Conservation (phyloP, 176 grass and related monocot genomes). For the Alloteropsis semialata region DNA sequence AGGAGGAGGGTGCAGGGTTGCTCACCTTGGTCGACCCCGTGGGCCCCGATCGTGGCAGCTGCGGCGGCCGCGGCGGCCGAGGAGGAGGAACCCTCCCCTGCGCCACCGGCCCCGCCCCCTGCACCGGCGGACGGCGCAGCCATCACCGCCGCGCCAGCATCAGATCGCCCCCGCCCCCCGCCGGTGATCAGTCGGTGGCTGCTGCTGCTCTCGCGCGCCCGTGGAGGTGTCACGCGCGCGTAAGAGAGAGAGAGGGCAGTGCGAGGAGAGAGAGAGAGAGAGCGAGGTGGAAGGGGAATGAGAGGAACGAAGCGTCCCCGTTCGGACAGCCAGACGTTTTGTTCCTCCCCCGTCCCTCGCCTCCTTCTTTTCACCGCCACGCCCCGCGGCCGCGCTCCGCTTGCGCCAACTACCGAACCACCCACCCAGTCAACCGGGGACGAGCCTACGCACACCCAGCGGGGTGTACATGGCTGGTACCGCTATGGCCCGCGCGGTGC, state of each 20-base stretch:
- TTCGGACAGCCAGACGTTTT: slow-evolving; percentile 78
- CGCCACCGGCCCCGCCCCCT: slow-evolving; percentile 15
- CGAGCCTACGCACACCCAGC: neutral
- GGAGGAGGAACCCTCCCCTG: slow-evolving; percentile 45
- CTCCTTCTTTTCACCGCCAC: slow-evolving; percentile 13
- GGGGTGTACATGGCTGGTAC: neutral
- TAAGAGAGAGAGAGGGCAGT: neutral
- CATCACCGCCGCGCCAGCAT: slow-evolving; percentile 39
- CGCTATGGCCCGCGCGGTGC: accelerated
- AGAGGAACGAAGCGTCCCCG: slow-evolving; percentile 69
- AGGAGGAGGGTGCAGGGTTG: too few species aligned
- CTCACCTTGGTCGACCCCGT: slow-evolving; percentile 67
- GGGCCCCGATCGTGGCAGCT: slow-evolving; percentile 38
- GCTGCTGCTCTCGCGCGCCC: neutral
- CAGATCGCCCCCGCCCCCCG: slow-evolving; percentile 23
- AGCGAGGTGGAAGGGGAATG: slow-evolving; percentile 39
- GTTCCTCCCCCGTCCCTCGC: neutral
- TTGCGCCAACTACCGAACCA: slow-evolving; percentile 23
- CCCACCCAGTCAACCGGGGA: slow-evolving; percentile 6
- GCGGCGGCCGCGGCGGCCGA: slow-evolving; percentile 28
- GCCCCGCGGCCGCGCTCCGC: neutral
- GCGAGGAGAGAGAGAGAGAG: slow-evolving; percentile 8
- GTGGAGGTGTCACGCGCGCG: slow-evolving; percentile 29
- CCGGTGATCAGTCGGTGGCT: slow-evolving; percentile 5
- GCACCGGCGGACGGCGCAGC: slow-evolving; percentile 43